These are phyloP conservation scores for Alternaria rosae DNA, from an alignment of 2,329 filamentous ascomycete species.

Conservation along the genomic window DNA sequence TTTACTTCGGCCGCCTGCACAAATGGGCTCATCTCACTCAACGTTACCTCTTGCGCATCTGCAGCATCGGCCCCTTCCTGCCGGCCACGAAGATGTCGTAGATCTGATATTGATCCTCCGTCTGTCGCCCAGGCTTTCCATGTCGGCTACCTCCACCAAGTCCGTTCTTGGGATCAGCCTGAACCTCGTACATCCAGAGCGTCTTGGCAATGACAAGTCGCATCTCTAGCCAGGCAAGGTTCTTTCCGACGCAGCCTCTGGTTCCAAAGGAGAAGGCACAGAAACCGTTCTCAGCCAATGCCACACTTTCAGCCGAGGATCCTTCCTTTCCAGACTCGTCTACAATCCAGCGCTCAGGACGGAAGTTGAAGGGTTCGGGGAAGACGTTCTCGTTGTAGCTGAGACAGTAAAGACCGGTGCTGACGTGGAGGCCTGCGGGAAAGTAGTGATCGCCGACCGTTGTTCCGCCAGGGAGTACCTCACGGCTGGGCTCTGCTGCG, in stretches of 20 bases:
- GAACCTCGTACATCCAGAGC: constrained; percentile 32
- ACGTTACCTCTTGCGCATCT: constrained; percentile 19
- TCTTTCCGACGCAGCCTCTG: constrained; percentile 43
- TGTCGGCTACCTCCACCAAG: constrained; percentile 32
- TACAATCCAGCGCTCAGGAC: constrained; percentile 38
- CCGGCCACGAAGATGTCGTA: constrained; percentile 40
- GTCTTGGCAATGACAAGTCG: constrained; percentile 36
- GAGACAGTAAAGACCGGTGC: constrained; percentile 24
- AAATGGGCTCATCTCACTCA: not conserved
- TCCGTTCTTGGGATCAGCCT: constrained; percentile 23
- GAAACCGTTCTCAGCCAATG: constrained; percentile 22
- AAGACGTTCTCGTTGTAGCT: constrained; percentile 24
- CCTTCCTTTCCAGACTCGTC: constrained; percentile 18
- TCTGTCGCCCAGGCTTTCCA: constrained; percentile 24
- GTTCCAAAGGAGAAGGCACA: constrained; percentile 38
- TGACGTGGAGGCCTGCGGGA: constrained; percentile 24
- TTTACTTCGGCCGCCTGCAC: not conserved
- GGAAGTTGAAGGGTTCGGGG: constrained; percentile 32
- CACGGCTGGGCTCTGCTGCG: constrained; percentile 26
- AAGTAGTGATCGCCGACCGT: constrained; percentile 28
- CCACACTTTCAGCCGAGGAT: constrained; percentile 22
- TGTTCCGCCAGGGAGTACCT: constrained; percentile 30
- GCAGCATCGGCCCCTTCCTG: constrained; percentile 45
- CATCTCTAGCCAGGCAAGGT: constrained; percentile 39
- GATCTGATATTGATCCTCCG: constrained; percentile 34